Evolutionary conservation across 345 rosid genomes (phyloP).

Genomic region (Salix caprea): DNA sequence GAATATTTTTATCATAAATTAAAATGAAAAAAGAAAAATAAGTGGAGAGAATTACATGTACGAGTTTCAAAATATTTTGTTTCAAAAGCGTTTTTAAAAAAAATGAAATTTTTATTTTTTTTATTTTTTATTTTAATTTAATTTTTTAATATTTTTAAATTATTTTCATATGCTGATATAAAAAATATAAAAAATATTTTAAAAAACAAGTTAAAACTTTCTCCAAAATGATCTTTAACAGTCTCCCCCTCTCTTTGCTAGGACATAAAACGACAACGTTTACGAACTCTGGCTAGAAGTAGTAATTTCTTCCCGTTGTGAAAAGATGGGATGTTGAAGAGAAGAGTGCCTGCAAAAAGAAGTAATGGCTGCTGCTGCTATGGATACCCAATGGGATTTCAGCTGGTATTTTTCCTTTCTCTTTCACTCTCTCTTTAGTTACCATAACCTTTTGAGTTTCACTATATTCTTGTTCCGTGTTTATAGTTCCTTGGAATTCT

Average conservation of each 20-base stretch:
- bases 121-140: too few species aligned
- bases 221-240: neutral
- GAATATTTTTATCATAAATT: too few species aligned
- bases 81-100: too few species aligned
- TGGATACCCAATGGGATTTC: conserved; percentile 46
- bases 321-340: neutral
- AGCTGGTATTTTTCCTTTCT: conserved; percentile 38
- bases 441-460: neutral
- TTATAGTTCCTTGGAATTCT: neutral
- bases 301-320: neutral
- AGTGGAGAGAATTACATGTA: too few species aligned
- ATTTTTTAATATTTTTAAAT: too few species aligned
- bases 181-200: too few species aligned
- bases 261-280: neutral
- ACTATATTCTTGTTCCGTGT: neutral
- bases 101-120: too few species aligned
- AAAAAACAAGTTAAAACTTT: accelerated
- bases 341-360: neutral
- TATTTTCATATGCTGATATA: too few species aligned
- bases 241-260: neutral
- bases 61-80: too few species aligned
- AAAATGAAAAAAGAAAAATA: too few species aligned
- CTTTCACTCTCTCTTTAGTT: neutral
- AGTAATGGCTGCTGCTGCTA: conserved; percentile 12
- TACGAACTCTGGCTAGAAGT: neutral